Conservation (phyloP, 2,329 filamentous ascomycete genomes). For the Thielaviopsis ethacetica region DNA sequence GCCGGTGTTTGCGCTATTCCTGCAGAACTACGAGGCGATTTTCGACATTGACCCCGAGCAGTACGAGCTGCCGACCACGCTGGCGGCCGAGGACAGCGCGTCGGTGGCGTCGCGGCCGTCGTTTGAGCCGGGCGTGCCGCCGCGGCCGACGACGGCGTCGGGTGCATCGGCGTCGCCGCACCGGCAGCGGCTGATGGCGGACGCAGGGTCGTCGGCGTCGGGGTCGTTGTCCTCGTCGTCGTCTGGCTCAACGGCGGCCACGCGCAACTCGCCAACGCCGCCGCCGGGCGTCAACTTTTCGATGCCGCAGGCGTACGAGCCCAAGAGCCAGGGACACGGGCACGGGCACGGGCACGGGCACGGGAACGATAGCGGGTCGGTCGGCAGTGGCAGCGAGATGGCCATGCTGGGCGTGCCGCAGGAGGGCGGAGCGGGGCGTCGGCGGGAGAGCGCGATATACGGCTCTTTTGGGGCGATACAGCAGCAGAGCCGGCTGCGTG, state of each 20-base stretch:
- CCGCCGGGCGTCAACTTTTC: slow-evolving; percentile 10
- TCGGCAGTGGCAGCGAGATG: slow-evolving; percentile 3
- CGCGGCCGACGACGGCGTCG: slow-evolving; percentile 33
- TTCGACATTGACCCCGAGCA: slow-evolving; percentile 58
- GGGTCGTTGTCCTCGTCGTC: too few species aligned
- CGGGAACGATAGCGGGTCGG: neutral
- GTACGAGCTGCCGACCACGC: slow-evolving; percentile 37
- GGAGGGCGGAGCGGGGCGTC: slow-evolving; percentile 19
- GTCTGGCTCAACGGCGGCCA: too few species aligned
- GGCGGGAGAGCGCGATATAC: slow-evolving; percentile 46
- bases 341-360: slow-evolving; percentile 5
- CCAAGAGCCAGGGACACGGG: slow-evolving; percentile 10
- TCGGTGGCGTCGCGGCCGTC: slow-evolving; percentile 6
- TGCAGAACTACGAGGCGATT: slow-evolving; percentile 77
- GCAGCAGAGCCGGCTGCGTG: slow-evolving; percentile 30
- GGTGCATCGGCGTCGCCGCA: slow-evolving; percentile 32
- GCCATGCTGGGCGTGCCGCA: slow-evolving; percentile 9
- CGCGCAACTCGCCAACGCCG: slow-evolving; percentile 25
- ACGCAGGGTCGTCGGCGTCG: slow-evolving; percentile 2
- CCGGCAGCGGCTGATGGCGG: slow-evolving; percentile 28
- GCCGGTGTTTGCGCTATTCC: slow-evolving; percentile 81
- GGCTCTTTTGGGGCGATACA: slow-evolving; percentile 31
- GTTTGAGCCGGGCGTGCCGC: slow-evolving; percentile 15
- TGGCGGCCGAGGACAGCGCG: slow-evolving; percentile 21
- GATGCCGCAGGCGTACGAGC: slow-evolving; percentile 3